Conservation (phyloP, 2,329 filamentous ascomycete species). For the Rhinocladiella similis region DNA sequence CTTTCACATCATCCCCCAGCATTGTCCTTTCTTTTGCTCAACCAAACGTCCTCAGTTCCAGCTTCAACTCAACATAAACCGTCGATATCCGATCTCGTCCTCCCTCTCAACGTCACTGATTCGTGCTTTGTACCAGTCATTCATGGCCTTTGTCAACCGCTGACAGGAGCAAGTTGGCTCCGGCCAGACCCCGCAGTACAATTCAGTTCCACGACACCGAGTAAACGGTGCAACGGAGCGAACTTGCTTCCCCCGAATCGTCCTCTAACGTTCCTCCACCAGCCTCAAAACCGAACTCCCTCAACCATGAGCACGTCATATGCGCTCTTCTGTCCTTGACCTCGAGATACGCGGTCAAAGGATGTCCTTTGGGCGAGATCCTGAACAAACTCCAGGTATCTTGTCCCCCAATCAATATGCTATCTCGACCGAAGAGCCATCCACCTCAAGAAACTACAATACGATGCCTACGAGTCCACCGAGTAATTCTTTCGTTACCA, state of each 20-base stretch:
- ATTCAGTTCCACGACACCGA: conserved; percentile 13
- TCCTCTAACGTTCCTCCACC: background rate
- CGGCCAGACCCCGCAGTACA: conserved; percentile 26
- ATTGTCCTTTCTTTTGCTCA: background rate
- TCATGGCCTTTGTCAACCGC: conserved; percentile 21
- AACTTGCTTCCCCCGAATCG: background rate
- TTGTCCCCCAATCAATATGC: conserved; percentile 30
- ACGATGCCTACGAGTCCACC: conserved; percentile 30
- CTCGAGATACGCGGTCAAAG: conserved; percentile 8
- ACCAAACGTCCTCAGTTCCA: background rate
- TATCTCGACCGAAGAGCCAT: conserved; percentile 25
- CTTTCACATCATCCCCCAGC: conserved; percentile 15
- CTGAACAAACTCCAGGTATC: conserved; percentile 24
- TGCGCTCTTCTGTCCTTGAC: conserved; percentile 2
- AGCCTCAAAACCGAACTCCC: background rate
- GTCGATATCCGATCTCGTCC: background rate
- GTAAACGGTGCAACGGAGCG: conserved; percentile 17
- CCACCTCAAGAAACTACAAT: conserved; percentile 26
- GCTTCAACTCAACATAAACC: background rate
- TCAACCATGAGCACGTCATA: conserved; percentile 23
- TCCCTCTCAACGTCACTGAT: background rate
- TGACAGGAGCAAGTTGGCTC: conserved; percentile 23
- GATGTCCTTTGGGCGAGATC: conserved; percentile 29
- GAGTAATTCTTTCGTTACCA: conserved; percentile 33
- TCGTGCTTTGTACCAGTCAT: background rate